These are phyloP conservation scores for Simplicillium sp. DNA, from an alignment of 2,329 filamentous ascomycete genomes.

Conservation along the genomic window DNA sequence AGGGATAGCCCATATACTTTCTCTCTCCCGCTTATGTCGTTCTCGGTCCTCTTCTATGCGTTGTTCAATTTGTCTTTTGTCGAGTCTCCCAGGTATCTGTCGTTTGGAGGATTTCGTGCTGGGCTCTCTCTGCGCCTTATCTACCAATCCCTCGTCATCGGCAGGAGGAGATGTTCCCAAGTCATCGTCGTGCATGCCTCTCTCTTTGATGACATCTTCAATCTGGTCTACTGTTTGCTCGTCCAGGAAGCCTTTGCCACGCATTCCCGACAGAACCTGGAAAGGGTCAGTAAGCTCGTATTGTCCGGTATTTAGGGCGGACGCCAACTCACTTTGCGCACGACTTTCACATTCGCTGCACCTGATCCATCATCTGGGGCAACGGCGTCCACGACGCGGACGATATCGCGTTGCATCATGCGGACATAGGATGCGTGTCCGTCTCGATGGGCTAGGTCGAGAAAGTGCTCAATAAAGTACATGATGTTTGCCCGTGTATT, in stretches of 20 bases:
- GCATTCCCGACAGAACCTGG: conserved; percentile 60
- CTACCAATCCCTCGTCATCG: conserved; percentile 28
- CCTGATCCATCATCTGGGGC: conserved; percentile 79
- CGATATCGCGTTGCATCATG: conserved; percentile 92
- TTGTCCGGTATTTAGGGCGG: neutral
- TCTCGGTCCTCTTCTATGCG: conserved; percentile 95
- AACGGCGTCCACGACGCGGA: conserved; percentile 84
- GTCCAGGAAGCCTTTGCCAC: conserved; percentile 64
- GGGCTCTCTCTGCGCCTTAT: conserved; percentile 30
- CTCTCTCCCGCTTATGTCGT: conserved; percentile 80
- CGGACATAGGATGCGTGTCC: conserved; percentile 73
- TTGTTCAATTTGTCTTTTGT: conserved; percentile 88
- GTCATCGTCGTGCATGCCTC: conserved; percentile 57
- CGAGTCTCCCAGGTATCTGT: conserved; percentile 37
- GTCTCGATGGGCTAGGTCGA: conserved; percentile 73
- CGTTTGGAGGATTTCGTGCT: conserved; percentile 24
- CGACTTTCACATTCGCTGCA: conserved; percentile 88
- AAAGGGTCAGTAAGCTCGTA: neutral
- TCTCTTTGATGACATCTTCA: conserved; percentile 71
- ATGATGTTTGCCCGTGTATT: conserved; percentile 97
- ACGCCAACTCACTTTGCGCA: conserved; percentile 55
- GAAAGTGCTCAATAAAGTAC: conserved; percentile 95
- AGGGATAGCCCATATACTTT: conserved; percentile 86
- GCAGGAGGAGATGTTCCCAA: conserved; percentile 41
- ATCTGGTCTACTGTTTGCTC: conserved; percentile 68